Evolutionary conservation across 345 rosid genomes (phyloP).

Genomic region (Geranium rotundifolium): DNA sequence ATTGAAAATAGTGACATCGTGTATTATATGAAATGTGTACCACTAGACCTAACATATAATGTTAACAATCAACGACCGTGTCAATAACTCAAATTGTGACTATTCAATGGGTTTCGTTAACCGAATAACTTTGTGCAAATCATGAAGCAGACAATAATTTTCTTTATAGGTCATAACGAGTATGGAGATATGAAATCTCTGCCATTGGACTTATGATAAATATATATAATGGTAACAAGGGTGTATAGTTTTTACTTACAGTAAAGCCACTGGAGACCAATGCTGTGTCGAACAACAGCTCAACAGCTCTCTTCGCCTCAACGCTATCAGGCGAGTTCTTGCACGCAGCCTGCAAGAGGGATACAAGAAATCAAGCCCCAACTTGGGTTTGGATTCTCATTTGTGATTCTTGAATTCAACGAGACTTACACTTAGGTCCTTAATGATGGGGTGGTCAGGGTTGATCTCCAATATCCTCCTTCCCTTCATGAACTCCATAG

Average conservation of each 20-base stretch:
- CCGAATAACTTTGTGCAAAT: too few relatives aligned
- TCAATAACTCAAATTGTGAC: too few relatives aligned
- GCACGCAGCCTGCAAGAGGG: constrained; percentile 71
- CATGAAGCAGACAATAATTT: too few relatives aligned
- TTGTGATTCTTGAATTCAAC: not conserved
- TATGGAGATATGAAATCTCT: too few relatives aligned
- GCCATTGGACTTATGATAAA: not conserved
- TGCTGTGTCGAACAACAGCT: constrained; percentile 85
- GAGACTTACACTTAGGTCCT: constrained; percentile 68
- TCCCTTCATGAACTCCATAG: constrained; percentile 98
- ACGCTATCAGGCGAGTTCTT: constrained; percentile 71
- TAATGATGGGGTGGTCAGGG: constrained; percentile 83
- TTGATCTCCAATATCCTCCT: constrained; percentile 90
- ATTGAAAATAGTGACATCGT: too few relatives aligned
- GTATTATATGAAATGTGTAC: too few relatives aligned
- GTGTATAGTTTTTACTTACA: constrained; percentile 25
- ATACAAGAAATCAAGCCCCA: not conserved
- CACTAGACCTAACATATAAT: too few relatives aligned
- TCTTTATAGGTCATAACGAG: not conserved
- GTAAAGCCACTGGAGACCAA: constrained; percentile 91
- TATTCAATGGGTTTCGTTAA: too few relatives aligned
- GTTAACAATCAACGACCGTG: too few relatives aligned
- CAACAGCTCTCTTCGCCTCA: constrained; percentile 86
- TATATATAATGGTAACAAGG: constrained; percentile 2
- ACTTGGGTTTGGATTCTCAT: not conserved